Percentiles rank a stretch among this genome's conserved stretches.
Evolutionary conservation across 768 basidiomycete species (phyloP).

Genomic region (Multifurca ochricompacta): DNA sequence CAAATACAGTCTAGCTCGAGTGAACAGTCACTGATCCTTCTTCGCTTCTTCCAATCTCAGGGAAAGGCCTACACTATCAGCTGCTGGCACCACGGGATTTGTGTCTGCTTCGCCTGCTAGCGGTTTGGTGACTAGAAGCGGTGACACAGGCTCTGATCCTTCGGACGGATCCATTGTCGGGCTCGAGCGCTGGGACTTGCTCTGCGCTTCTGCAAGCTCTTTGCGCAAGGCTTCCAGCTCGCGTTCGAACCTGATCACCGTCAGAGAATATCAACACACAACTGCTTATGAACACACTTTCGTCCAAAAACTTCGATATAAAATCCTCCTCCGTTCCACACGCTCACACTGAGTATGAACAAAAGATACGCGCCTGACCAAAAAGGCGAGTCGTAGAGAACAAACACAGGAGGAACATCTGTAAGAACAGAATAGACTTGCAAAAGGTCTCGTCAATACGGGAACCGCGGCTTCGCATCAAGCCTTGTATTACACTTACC

Average conservation of each 20-base stretch:
- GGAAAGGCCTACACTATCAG: background rate
- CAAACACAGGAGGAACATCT: constrained; percentile 74
- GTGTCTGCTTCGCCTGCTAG: constrained; percentile 1
- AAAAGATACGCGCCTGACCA: constrained; percentile 78
- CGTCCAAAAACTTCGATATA: constrained; percentile 96
- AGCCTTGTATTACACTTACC: constrained; percentile 35
- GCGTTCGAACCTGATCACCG: constrained; percentile 69
- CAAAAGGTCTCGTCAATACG: background rate
- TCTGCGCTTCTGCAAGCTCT: constrained; percentile 66
- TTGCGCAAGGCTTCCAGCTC: constrained; percentile 87
- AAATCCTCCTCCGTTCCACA: constrained; percentile 94
- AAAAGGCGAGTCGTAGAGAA: constrained; percentile 72
- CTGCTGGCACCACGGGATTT: background rate
- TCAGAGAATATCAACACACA: background rate
- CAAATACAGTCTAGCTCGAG: background rate
- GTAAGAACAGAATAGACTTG: constrained; percentile 80
- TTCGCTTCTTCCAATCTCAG: background rate
- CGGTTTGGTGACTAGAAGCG: background rate
- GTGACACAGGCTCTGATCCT: constrained; percentile 20
- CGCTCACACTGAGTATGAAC: constrained; percentile 74
- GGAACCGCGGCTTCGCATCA: constrained; percentile 5
- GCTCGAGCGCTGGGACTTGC: constrained; percentile 14
- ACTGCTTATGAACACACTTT: constrained; percentile 54
- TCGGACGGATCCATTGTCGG: constrained; percentile 12
- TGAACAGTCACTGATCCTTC: constrained; percentile 8